phyloP scores from a whole-genome alignment of 2,329 filamentous ascomycete genomes.

The Xylariaceae sp. region DNA sequence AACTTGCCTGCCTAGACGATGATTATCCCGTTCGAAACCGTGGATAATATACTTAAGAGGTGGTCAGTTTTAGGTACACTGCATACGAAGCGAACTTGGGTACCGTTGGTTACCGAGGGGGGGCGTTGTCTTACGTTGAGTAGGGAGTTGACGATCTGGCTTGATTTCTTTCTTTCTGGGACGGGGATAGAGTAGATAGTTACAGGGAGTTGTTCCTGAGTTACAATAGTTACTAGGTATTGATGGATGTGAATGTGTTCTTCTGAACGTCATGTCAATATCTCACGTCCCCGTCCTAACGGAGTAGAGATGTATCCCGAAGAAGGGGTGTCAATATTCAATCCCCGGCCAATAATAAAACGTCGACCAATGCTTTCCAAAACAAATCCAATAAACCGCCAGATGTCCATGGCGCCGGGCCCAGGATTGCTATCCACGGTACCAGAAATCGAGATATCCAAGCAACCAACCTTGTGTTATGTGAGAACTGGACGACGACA shows the following conservation, averaged over 20 bases:
- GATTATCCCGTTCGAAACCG: not conserved
- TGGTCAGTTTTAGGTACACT: not conserved
- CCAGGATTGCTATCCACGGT: conserved; percentile 1
- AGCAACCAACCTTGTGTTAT: not conserved
- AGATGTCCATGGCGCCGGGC: conserved; percentile 15
- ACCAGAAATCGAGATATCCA: not conserved
- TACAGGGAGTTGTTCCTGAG: not conserved
- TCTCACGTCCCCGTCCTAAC: too few species aligned
- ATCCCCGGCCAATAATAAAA: not conserved
- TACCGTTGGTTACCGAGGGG: not conserved
- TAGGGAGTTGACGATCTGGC: not conserved
- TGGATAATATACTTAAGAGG: not conserved
- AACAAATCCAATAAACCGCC: not conserved
- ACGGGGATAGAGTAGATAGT: not conserved
- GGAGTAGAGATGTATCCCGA: not conserved
- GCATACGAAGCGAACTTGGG: conserved; percentile 5
- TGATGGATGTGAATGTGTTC: too few species aligned
- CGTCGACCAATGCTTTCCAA: not conserved
- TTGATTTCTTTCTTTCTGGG: not conserved
- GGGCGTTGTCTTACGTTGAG: not conserved
- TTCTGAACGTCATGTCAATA: too few species aligned
- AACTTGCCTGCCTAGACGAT: conserved; percentile 5
- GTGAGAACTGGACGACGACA: not conserved
- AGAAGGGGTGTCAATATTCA: not conserved
- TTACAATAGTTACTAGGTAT: too few species aligned